A percentile compares a stretch with the other conserved stretches of the same genome.
phyloP scores from a whole-genome alignment of 2,329 filamentous ascomycete species.

The Cytospora schulzeri region DNA sequence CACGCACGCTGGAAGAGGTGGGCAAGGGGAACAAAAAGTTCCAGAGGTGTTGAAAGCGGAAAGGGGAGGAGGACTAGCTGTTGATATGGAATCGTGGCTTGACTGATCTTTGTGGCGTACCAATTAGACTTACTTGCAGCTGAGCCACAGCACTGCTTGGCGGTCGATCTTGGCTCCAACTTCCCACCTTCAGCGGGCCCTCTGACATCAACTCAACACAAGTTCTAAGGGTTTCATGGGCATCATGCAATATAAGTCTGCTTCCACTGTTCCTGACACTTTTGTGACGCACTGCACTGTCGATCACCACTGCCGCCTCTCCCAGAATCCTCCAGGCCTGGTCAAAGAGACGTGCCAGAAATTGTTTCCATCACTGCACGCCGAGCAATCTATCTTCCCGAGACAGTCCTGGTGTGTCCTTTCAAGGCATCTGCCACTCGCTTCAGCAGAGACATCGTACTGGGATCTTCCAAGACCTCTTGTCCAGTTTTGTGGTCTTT shows the following conservation, averaged over 20 bases:
- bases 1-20: conserved; percentile 3
- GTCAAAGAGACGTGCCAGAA: conserved; percentile 14
- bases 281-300: background rate
- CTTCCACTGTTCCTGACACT: background rate
- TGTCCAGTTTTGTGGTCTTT: background rate
- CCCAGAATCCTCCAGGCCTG: background rate
- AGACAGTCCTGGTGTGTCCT: conserved; percentile 1
- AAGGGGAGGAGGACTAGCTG: background rate
- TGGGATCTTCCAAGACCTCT: background rate
- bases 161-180: background rate
- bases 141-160: background rate
- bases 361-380: conserved; percentile 1
- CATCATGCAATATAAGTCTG: background rate
- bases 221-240: background rate
- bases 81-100: background rate
- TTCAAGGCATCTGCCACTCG: conserved; percentile 9
- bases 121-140: background rate
- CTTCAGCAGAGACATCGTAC: background rate
- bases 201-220: too few relatives aligned
- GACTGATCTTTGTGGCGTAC: background rate
- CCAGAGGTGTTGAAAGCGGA: background rate
- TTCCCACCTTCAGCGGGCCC: background rate
- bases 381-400: background rate
- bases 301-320: background rate
- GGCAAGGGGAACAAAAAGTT: conserved; percentile 1